Base-by-base conservation (phyloP, 495 filamentous ascomycete genomes). In the Aspergillus cavernicola region DNA sequence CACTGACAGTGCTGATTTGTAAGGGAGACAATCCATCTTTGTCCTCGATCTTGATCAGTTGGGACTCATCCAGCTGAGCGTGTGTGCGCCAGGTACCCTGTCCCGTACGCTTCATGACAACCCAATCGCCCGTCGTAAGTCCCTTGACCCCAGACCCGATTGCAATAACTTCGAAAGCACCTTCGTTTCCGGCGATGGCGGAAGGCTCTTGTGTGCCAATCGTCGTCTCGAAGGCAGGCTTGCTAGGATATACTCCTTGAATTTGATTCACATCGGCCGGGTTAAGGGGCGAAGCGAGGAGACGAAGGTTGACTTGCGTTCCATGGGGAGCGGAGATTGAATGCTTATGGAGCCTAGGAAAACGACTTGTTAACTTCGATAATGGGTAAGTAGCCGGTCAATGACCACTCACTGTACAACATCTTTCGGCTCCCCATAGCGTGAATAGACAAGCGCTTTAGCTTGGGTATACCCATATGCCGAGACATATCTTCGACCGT, bases 381-480 rank as follows among this genome's bases (percentile, higher is more conserved):
- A 31, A 20, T 4, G 5, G 18, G 19, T 40, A 2, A 19, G 9
- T 40, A 22, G 11, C 3, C 18, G 9, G 4, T 23, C 18, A 23
- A 40, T 4, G 22, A 3, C 3, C 23, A 61, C 75, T 57, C 68
- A 88, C 86, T 74, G 78, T 29, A 98, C 75, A 4, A 92, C 90
- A 68, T 90, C 85, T 48, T 80, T 76, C 0, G 93, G 93, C 60
- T 92, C 88, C 66, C 95, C 93, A 66, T 92, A 86, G 61, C 85
- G 78, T 40, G 83, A 82, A 67, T 95, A 96, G 5, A 91, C 81
- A 43, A 99, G 83, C 0, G 90, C 82, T 76, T 96, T 95, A 51
- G 95, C 85, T 72, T 97, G 93, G n/a, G 87, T 92, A 73, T 97
- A 97, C 56, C 95, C 95, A 66, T 96, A 97, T 18, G 87, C 80